These are phyloP conservation scores for Trichoderma orchidacearum DNA, from an alignment of 495 filamentous ascomycete genomes.

Conservation along the genomic window DNA sequence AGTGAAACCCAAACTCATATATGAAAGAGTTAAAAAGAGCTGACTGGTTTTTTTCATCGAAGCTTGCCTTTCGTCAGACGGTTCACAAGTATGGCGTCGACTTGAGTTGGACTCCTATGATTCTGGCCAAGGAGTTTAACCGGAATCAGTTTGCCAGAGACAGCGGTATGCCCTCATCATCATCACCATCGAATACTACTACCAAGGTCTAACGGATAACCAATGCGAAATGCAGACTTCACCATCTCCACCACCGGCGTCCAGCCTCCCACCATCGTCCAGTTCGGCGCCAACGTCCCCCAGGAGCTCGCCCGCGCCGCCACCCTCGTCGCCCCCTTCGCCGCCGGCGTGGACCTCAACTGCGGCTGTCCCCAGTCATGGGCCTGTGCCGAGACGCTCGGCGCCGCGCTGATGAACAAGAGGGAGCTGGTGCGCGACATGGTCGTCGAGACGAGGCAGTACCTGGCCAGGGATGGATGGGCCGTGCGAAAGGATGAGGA, in stretches of 20 bases:
- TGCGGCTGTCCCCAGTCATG: conserved; percentile 59
- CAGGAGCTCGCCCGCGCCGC: conserved; percentile 46
- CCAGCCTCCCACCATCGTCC: conserved; percentile 44
- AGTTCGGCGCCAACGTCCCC: conserved; percentile 44
- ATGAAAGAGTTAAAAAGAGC: too few relatives aligned
- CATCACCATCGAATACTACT: too few relatives aligned
- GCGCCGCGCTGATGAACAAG: conserved; percentile 48
- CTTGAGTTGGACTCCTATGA: conserved; percentile 57
- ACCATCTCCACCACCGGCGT: conserved; percentile 24
- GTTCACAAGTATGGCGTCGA: conserved; percentile 45
- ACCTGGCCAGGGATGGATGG: conserved; percentile 31
- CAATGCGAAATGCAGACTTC: too few relatives aligned
- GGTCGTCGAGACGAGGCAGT: conserved; percentile 33
- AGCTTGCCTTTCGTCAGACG: conserved; percentile 51
- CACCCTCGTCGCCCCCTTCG: conserved; percentile 42
- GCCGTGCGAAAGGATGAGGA: conserved; percentile 20
- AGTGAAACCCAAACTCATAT: too few relatives aligned
- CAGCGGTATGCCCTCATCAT: conserved; percentile 27
- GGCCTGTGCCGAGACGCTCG: conserved; percentile 48
- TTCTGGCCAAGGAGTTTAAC: conserved; percentile 59
- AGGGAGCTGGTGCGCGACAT: conserved; percentile 46
- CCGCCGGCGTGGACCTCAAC: conserved; percentile 51
- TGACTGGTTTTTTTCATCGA: not conserved
- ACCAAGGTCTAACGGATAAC: too few relatives aligned
- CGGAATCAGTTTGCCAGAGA: conserved; percentile 42